Conservation (phyloP, 441 rosid species). For the Gossypium aridum region DNA sequence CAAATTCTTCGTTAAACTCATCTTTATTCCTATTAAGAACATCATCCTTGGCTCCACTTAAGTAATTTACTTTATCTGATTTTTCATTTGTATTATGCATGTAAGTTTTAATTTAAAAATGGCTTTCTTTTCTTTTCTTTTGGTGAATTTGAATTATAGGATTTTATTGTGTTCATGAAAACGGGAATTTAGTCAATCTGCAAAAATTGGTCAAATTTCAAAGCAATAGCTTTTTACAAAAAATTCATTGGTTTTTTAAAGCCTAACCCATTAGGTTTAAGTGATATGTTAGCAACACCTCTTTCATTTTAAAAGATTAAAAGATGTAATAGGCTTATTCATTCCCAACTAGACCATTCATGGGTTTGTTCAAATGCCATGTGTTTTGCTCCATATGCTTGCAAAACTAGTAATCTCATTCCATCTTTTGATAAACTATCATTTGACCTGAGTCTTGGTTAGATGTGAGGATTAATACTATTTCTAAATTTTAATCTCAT, state of each 20-base stretch:
- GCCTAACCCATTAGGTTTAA: background rate
- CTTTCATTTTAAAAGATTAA: background rate
- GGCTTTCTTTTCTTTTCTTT: background rate
- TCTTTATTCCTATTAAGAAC: constrained; percentile 85
- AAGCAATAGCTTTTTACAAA: background rate
- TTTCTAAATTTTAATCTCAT: background rate
- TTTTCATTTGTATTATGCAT: background rate
- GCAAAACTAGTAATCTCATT: background rate
- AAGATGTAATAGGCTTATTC: background rate
- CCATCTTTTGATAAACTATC: background rate
- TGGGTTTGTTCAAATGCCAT: background rate
- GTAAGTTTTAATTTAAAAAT: background rate
- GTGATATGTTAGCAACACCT: background rate
- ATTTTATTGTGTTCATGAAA: background rate
- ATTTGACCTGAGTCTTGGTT: background rate
- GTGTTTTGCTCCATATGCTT: background rate
- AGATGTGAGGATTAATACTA: background rate
- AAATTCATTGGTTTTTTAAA: background rate
- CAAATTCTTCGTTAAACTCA: constrained; percentile 72
- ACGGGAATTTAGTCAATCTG: background rate
- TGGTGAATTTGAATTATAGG: background rate
- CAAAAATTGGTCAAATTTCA: background rate
- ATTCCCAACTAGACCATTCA: background rate
- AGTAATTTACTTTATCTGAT: constrained; percentile 12
- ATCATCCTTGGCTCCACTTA: constrained; percentile 68